phyloP scores from a whole-genome alignment of 2,329 filamentous ascomycete species.

The Penicillium capsulatum region DNA sequence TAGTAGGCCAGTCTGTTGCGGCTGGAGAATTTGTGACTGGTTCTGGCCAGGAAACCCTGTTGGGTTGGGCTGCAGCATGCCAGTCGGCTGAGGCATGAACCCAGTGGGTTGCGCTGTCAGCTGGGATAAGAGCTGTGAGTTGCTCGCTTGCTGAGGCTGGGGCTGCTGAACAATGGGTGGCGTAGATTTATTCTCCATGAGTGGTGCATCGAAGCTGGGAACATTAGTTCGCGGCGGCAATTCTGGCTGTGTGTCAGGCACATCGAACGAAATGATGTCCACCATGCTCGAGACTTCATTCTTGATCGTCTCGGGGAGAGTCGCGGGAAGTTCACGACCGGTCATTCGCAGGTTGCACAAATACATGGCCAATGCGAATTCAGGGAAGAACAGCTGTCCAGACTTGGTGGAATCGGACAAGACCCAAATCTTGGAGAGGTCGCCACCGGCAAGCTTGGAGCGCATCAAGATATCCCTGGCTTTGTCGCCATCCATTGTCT shows the following conservation, averaged over 20 bases:
- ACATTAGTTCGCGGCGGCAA: conserved; percentile 60
- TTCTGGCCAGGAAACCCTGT: conserved; percentile 45
- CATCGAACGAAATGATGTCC: conserved; percentile 94
- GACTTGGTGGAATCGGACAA: conserved; percentile 94
- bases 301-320: conserved; percentile 77
- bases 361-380: conserved; percentile 98
- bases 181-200: conserved; percentile 47
- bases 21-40: conserved; percentile 55
- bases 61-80: conserved; percentile 57
- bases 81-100: conserved; percentile 61
- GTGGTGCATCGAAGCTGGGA: conserved; percentile 63
- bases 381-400: conserved; percentile 91
- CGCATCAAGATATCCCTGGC: conserved; percentile 83
- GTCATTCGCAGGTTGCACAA: conserved; percentile 91
- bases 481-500: conserved; percentile 87
- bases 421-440: conserved; percentile 90
- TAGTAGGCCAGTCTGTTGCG: conserved; percentile 67
- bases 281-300: conserved; percentile 99
- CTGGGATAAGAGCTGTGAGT: conserved; percentile 55
- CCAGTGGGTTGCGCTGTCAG: conserved; percentile 53
- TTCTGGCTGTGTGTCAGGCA: conserved; percentile 65
- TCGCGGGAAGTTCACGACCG: conserved; percentile 71
- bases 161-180: conserved; percentile 60
- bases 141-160: conserved; percentile 68
- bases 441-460: conserved; percentile 81